phyloP scores from a whole-genome alignment of 768 basidiomycete genomes.

The Rhizopogon roseolus region DNA sequence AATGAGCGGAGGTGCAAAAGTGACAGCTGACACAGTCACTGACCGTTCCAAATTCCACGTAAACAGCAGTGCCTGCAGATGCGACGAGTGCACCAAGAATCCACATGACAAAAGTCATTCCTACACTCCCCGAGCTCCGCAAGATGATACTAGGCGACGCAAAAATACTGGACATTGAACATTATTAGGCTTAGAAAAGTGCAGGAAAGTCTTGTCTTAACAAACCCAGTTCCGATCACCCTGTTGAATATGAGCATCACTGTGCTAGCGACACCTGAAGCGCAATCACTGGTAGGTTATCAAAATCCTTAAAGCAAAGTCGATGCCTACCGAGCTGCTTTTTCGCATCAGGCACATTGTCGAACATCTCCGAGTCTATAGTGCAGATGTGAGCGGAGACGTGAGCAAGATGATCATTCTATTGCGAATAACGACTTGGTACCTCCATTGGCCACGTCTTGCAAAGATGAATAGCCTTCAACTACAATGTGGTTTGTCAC shows the following conservation, averaged over 20 bases:
- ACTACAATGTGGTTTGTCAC: not conserved
- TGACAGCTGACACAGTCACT: constrained; percentile 7
- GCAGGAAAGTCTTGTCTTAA: not conserved
- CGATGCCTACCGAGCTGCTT: constrained; percentile 43
- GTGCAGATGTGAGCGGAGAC: not conserved
- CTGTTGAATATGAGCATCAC: constrained; percentile 70
- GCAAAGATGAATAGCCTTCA: not conserved
- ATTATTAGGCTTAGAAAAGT: not conserved
- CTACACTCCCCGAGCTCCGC: constrained; percentile 64
- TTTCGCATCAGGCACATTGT: constrained; percentile 44
- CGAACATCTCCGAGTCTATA: constrained; percentile 12
- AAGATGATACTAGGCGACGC: constrained; percentile 67
- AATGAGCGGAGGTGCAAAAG: not conserved
- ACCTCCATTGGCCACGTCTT: not conserved
- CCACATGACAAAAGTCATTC: constrained; percentile 68
- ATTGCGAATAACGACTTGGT: not conserved
- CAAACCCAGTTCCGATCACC: constrained; percentile 69
- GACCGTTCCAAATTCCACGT: constrained; percentile 73
- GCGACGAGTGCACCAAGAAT: constrained; percentile 62
- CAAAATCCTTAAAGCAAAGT: not conserved
- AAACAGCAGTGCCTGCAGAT: constrained; percentile 63
- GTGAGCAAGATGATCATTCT: not conserved
- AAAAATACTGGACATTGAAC: constrained; percentile 47
- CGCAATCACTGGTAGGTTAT: constrained; percentile 2
- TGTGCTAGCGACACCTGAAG: constrained; percentile 37